Evolutionary conservation across 1,284 basidiomycete genomes (phyloP), one percentile per base, ranked within the genome.

Genomic region (Paramarasmius palmivorus): DNA sequence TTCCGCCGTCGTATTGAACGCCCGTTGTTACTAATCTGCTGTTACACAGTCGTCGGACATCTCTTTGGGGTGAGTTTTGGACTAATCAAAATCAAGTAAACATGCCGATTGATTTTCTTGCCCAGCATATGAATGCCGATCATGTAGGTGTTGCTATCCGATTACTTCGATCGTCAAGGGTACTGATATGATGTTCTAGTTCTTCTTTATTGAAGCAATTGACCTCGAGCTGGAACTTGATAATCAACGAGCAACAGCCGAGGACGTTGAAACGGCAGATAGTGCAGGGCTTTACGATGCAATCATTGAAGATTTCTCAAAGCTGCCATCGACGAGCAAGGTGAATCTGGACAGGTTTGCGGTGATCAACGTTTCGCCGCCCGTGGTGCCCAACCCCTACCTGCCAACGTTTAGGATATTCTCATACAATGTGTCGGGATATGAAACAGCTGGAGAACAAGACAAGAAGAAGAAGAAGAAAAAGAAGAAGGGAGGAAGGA

Each of bases 311-410:
- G 83, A 86, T 54, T 88, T 86, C 67, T 68, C 73, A 20, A 73
- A 74, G 40, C 70, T 90, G 32, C 82, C 82, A 29, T 80, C 79
- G 61, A 68, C 72, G 19, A 66, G 73, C 34, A 75, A 78, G 57
- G 73, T 82, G 42, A 80, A 87, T 65, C 63, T 84, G 64, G 86
- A 84, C 63, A 78, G 88, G 60, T 92, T 86, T 63, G 82, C 80
- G 3, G 83, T 90, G 20, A 79, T 93, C 58, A 92, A 92, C 64
- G 87, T 92, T 29, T 81, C 82, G 35, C 89, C 92, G 7, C 83
- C 88, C 39, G 83, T 95, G 26, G 88, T 96, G 52, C 94, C 94
- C n/a, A 93, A 93, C 48, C 84, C 84, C 17, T 96, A 91, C 69
- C 71, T 91, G 42, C 93, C 95, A 1, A 82, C 87, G 9, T 85